phyloP scores from a whole-genome alignment of 805 yeast genomes.

The Sungouiozyma intestinalis region DNA sequence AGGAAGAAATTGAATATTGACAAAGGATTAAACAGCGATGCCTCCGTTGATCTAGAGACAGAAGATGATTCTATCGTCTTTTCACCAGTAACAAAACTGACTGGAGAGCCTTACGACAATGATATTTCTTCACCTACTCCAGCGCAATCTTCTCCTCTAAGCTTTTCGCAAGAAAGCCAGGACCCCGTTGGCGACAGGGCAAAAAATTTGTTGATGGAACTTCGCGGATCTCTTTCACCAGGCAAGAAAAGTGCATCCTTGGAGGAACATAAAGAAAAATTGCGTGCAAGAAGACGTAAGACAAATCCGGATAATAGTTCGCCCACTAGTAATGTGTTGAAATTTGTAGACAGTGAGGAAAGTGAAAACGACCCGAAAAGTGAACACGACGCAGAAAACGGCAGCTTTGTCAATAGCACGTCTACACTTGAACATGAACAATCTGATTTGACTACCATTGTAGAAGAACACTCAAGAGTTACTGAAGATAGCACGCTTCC shows the following conservation, averaged over 20 bases:
- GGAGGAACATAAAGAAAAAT: constrained; percentile 21
- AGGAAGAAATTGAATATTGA: constrained; percentile 43
- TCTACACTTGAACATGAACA: not conserved
- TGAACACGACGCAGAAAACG: not conserved
- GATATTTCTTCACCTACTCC: not conserved
- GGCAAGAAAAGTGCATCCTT: constrained; percentile 14
- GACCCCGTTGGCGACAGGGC: constrained; percentile 40
- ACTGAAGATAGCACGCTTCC: not conserved
- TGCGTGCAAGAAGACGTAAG: constrained; percentile 21
- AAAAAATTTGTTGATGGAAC: constrained; percentile 48
- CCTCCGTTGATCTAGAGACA: constrained; percentile 14
- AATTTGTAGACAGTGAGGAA: constrained; percentile 7
- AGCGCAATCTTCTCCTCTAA: not conserved
- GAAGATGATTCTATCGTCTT: constrained; percentile 22
- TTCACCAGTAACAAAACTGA: constrained; percentile 16
- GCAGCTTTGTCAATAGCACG: not conserved
- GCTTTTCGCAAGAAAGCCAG: constrained; percentile 3
- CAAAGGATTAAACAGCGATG: constrained; percentile 9
- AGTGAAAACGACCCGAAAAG: not conserved
- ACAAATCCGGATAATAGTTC: constrained; percentile 5
- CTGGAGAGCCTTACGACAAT: not conserved
- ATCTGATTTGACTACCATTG: not conserved
- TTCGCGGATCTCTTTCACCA: constrained; percentile 34
- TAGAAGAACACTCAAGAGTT: not conserved
- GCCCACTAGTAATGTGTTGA: constrained; percentile 8